Evolutionary conservation across 2,329 filamentous ascomycete genomes (phyloP).

Genomic region (Leptosphaerulina australis): DNA sequence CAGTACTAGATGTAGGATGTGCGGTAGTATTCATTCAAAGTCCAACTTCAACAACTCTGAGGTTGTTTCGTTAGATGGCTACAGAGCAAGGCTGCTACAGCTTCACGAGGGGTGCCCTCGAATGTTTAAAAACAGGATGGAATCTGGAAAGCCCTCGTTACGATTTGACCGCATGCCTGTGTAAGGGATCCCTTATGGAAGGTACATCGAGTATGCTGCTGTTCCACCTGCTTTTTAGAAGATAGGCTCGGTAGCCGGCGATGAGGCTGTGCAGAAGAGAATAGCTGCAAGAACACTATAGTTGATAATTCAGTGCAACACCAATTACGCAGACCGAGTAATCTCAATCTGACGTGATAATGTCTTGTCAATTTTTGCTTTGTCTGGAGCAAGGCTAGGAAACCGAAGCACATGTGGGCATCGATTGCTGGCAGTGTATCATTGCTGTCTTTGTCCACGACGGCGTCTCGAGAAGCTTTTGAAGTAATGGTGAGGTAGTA

Average conservation of each 20-base stretch:
- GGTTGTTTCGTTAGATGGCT: not conserved
- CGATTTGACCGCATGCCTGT: not conserved
- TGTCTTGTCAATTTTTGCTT: slow-evolving; percentile 8
- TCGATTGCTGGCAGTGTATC: slow-evolving; percentile 18
- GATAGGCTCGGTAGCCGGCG: slow-evolving; percentile 11
- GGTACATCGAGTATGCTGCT: not conserved
- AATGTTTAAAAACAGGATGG: not conserved
- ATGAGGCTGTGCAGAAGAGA: slow-evolving; percentile 14
- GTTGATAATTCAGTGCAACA: slow-evolving; percentile 10
- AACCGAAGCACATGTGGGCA: slow-evolving; percentile 7
- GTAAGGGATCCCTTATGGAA: not conserved
- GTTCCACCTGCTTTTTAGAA: slow-evolving; percentile 1
- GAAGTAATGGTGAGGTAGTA: slow-evolving; percentile 18
- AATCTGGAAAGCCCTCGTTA: not conserved
- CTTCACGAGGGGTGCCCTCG: not conserved
- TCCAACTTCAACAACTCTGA: slow-evolving; percentile 8
- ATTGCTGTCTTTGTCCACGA: slow-evolving; percentile 18
- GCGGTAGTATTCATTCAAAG: not conserved
- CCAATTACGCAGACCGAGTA: slow-evolving; percentile 12
- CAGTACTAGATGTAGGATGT: not conserved
- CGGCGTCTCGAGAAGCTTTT: slow-evolving; percentile 12
- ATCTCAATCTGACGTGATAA: slow-evolving; percentile 9
- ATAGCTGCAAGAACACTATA: slow-evolving; percentile 9
- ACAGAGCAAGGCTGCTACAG: slow-evolving; percentile 3
- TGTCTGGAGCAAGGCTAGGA: slow-evolving; percentile 13